A percentile compares a stretch with the other conserved stretches of the same genome.
Evolutionary conservation across 2,329 filamentous ascomycete genomes (phyloP).

Genomic region (Polychaeton citri): DNA sequence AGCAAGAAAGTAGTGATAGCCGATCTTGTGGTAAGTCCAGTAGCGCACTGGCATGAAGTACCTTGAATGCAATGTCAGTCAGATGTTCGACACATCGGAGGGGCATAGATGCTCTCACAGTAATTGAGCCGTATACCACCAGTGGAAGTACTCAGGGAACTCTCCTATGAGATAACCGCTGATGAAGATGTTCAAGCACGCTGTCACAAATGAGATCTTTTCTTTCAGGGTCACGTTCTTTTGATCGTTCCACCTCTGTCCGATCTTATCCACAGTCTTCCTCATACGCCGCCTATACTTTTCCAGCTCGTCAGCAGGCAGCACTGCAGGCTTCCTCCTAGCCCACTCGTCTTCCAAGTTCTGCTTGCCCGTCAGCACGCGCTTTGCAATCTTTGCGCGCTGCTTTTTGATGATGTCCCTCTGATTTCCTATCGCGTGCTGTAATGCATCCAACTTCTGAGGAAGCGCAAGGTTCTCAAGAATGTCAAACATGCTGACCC

Average conservation of each 20-base stretch:
- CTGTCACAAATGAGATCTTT: conserved; percentile 91
- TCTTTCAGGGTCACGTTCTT: conserved; percentile 79
- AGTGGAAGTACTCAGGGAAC: conserved; percentile 71
- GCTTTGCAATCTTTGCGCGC: conserved; percentile 64
- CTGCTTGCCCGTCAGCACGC: conserved; percentile 66
- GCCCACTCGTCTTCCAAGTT: conserved; percentile 90
- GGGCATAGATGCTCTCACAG: conserved; percentile 10
- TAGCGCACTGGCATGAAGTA: conserved; percentile 97
- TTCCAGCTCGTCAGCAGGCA: conserved; percentile 82
- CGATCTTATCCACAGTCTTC: conserved; percentile 74
- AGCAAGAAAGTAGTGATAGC: conserved; percentile 93
- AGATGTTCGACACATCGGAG: not conserved
- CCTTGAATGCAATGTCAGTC: conserved; percentile 22
- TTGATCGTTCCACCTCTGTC: conserved; percentile 75
- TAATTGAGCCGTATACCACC: conserved; percentile 55
- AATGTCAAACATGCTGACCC: conserved; percentile 80
- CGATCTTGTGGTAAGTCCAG: conserved; percentile 79
- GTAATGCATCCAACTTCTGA: conserved; percentile 80
- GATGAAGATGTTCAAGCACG: conserved; percentile 93
- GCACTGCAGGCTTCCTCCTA: conserved; percentile 58
- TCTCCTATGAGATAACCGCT: conserved; percentile 88
- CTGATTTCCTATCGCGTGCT: conserved; percentile 68
- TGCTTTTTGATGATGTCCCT: conserved; percentile 75
- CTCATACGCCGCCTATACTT: conserved; percentile 83
- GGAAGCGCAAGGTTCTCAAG: conserved; percentile 85